phyloP scores from a whole-genome alignment of 148 eudicot species.

The Gaultheria prostrata region DNA sequence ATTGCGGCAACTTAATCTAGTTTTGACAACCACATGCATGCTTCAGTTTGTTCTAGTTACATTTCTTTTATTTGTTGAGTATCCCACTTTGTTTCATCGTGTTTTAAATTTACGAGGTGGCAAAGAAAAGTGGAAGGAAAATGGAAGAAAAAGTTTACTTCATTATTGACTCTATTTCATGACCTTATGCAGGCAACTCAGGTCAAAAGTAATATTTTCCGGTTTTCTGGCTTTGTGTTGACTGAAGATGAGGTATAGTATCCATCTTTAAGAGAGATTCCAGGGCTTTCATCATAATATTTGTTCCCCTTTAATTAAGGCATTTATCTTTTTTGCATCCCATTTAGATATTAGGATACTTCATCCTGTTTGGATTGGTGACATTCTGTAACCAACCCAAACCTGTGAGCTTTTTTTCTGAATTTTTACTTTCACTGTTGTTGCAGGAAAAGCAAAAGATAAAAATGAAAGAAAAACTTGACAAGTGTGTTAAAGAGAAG shows the following conservation, averaged over 20 bases:
- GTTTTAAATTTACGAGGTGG: background rate
- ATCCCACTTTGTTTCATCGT: background rate
- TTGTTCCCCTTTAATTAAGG: background rate
- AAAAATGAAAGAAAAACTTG: constrained; percentile 82
- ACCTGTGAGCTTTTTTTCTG: background rate
- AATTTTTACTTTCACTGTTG: background rate
- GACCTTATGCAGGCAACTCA: constrained; percentile 63
- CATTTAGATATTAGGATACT: background rate
- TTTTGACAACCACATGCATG: background rate
- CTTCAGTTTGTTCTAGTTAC: background rate
- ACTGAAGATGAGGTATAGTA: constrained; percentile 75
- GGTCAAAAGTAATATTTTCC: constrained; percentile 67
- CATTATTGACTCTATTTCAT: background rate
- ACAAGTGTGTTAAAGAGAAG: constrained; percentile 78
- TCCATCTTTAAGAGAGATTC: background rate
- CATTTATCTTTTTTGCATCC: background rate
- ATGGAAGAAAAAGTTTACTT: background rate
- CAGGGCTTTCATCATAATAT: background rate
- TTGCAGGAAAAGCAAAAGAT: constrained; percentile 88
- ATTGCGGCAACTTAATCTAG: background rate
- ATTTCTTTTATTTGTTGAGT: background rate
- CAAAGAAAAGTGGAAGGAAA: background rate
- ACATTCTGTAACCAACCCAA: background rate
- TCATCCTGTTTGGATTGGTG: background rate
- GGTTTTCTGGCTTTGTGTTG: constrained; percentile 94